These are phyloP conservation scores for Exsudoporus frostii DNA, from an alignment of 768 basidiomycete species.

Conservation along the genomic window DNA sequence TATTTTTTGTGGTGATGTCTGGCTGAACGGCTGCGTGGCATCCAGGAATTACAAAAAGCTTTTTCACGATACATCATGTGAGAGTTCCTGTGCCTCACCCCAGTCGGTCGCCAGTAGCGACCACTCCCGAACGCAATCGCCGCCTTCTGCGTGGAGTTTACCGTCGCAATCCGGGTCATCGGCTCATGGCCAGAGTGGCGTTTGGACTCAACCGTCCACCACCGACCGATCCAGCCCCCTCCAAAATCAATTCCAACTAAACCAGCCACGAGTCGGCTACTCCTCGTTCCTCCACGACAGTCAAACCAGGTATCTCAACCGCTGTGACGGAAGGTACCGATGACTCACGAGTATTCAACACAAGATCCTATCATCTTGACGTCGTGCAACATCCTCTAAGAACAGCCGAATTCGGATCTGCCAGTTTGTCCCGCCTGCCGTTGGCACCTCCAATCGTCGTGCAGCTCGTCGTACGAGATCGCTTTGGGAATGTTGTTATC, in stretches of 20 bases:
- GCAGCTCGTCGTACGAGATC: constrained; percentile 72
- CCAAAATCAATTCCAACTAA: constrained; percentile 35
- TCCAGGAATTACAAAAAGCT: constrained; percentile 31
- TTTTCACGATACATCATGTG: constrained; percentile 32
- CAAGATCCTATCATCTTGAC: constrained; percentile 73
- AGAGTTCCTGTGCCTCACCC: constrained; percentile 29
- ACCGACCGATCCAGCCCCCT: constrained; percentile 34
- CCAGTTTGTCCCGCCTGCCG: constrained; percentile 73
- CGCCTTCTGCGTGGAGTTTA: constrained; percentile 42
- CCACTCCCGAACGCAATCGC: constrained; percentile 46
- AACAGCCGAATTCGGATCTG: constrained; percentile 78
- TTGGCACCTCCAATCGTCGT: constrained; percentile 83
- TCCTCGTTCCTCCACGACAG: constrained; percentile 56
- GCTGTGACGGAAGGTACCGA: constrained; percentile 8
- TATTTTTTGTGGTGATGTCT: constrained; percentile 7
- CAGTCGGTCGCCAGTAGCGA: constrained; percentile 40
- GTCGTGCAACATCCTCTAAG: constrained; percentile 82
- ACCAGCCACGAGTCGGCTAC: constrained; percentile 53
- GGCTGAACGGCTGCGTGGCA: constrained; percentile 10
- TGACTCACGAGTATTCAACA: constrained; percentile 18
- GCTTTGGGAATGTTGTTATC: constrained; percentile 64
- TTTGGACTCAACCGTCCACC: constrained; percentile 28
- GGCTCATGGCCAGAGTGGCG: constrained; percentile 19
- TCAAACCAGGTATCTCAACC: constrained; percentile 46
- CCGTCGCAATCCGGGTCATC: constrained; percentile 35